Base-by-base conservation (phyloP, 1,284 basidiomycete species). In the Cutaneotrichosporon mucoides region DNA sequence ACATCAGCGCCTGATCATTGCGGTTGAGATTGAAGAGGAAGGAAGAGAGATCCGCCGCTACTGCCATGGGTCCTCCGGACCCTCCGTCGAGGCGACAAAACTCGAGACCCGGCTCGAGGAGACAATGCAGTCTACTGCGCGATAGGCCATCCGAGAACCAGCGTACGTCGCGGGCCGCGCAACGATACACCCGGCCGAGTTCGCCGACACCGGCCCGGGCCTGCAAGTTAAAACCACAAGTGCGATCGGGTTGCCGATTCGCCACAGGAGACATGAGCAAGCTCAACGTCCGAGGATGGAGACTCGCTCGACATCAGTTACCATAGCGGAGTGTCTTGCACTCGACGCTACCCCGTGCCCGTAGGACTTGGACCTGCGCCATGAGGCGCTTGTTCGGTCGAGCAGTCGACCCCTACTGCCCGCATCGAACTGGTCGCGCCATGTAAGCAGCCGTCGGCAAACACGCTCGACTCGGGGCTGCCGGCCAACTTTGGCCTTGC, bases 1-100 rank as follows among this genome's bases (percentile, higher is more conserved):
- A 47, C 35, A 62, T 62, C 56, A 62, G 60, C 60, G 56, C 56
- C 56, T 53, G 53, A 35, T 46, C 55, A 51, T 52, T 50, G 53
- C 52, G 47, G 46, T 47, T 45, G 59, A 48, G 50, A 45, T 42
- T 33, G 54, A 45, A n/a, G n/a, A n/a, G n/a, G n/a, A n/a, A n/a
- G n/a, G 45, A 57, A 47, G 16, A 44, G 44, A 40, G 36, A 44
- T n/a, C 53, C 47, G 60, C 42, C 56, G 44, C 56, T 53, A 56
- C 53, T 24, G 53, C 37, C 33, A n/a, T n/a, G 48, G 42, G 34
- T 52, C 43, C 33, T 36, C n/a, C n/a, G n/a, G n/a, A n/a, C n/a
- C n/a, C n/a, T n/a, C n/a, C n/a, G n/a, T n/a, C n/a, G n/a, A n/a
- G n/a, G n/a, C n/a, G n/a, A n/a, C n/a, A n/a, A n/a, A n/a, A n/a